Evolutionary conservation across 345 rosid species (phyloP), one percentile per base, ranked within the genome.

Genomic region (Lenwebbia sp.): DNA sequence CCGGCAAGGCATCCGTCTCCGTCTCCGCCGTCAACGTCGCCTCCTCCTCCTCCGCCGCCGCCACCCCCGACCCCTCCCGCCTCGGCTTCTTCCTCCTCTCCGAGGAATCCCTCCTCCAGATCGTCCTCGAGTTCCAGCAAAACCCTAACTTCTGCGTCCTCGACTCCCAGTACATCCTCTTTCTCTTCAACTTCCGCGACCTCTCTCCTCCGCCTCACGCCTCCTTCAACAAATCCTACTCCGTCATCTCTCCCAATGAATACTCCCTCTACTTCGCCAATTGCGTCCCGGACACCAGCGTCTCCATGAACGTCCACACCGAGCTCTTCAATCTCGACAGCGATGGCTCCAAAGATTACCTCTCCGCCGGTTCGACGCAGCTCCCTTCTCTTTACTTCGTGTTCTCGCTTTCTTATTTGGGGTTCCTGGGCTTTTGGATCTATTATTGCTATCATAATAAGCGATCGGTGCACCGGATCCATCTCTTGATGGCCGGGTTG

Each of bases 81-180:
- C 96, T 97, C 85, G 99, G 99, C 53, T 97, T 97, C 95, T 95
- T 97, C 92, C 98, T 97, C 86, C 93, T 97, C 82, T 94, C 99
- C 1, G 98, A 96, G 86, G 99, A 96, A 85, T 91, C 99, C 15
- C 97, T 94, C 83, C 94, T 94, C 76, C 98, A 93, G 86, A 96
- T 95, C 54, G 90, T 93, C 89, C 91, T 91, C 89, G 99, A 96
- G 94, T 91, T 94, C 91, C 98, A 94, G 85, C 95, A 95, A 84
- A 94, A 89, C 90, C 90, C 92, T 58, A 90, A 92, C 75, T 93
- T 96, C 90, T 98, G 99, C 92, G 98, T 98, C 84, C 99, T 98
- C 51, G 93, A 93, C 49, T 96, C 99, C 5, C 93, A 89, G 83
- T 94, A 90, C 88, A 92, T 93, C 57, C 57, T 83, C 37, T 84